Conservation (phyloP, 2,329 filamentous ascomycete species). For the Alternaria ventricosa region DNA sequence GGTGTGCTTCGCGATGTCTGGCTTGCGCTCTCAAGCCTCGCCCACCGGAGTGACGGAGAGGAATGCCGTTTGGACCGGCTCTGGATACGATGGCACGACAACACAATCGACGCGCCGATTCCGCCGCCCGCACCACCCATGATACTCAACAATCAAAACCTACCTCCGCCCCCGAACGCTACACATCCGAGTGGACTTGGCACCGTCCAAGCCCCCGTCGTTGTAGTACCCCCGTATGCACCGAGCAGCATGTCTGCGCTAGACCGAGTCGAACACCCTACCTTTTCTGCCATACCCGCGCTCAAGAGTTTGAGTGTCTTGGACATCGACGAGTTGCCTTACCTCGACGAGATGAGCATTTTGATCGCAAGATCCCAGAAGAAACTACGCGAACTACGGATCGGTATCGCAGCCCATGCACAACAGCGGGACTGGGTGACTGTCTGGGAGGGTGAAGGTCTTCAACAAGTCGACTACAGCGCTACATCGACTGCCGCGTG, state of each 20-base stretch:
- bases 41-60: slow-evolving; percentile 64
- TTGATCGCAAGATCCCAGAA: slow-evolving; percentile 74
- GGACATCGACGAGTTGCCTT: slow-evolving; percentile 82
- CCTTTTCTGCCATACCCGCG: slow-evolving; percentile 77
- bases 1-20: slow-evolving; percentile 82
- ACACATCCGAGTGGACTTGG: slow-evolving; percentile 45
- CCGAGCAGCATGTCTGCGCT: slow-evolving; percentile 40
- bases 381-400: slow-evolving; percentile 71
- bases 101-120: slow-evolving; percentile 56
- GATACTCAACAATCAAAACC: slow-evolving; percentile 47
- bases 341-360: slow-evolving; percentile 81
- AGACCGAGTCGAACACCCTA: slow-evolving; percentile 75
- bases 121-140: slow-evolving; percentile 47
- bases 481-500: slow-evolving; percentile 60
- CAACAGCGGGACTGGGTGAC: slow-evolving; percentile 63
- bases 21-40: slow-evolving; percentile 75
- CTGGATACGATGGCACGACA: slow-evolving; percentile 86
- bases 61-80: slow-evolving; percentile 74
- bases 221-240: slow-evolving; percentile 39
- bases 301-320: slow-evolving; percentile 77
- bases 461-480: slow-evolving; percentile 69
- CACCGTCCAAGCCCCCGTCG: slow-evolving; percentile 40
- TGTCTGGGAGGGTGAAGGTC: slow-evolving; percentile 67
- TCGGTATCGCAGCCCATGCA: slow-evolving; percentile 70
- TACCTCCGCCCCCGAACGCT: slow-evolving; percentile 48